These are phyloP conservation scores for Colletotrichum sp. DNA, from an alignment of 2,329 filamentous ascomycete genomes.

Conservation along the genomic window DNA sequence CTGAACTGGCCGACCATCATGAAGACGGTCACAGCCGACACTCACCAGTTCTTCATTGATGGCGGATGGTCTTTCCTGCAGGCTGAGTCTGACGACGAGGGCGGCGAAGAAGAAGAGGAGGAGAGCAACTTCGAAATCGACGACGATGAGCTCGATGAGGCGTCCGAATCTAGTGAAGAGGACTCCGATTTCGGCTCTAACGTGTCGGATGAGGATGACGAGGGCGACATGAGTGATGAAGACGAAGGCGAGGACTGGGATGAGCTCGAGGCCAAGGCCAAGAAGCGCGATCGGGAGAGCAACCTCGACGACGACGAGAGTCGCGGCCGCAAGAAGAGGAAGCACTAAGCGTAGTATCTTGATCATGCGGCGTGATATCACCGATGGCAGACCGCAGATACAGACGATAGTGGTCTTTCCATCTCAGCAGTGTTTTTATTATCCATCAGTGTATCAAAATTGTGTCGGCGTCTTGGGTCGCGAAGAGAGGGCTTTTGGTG, in stretches of 20 bases:
- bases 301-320: constrained; percentile 81
- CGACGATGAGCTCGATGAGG: constrained; percentile 85
- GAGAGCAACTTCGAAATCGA: constrained; percentile 92
- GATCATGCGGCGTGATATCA: neutral
- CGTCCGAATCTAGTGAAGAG: constrained; percentile 76
- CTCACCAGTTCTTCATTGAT: constrained; percentile 93
- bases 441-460: constrained; percentile 19
- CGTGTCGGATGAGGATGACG: constrained; percentile 81
- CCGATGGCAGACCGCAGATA: neutral
- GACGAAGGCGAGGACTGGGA: constrained; percentile 93
- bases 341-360: constrained; percentile 33
- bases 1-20: constrained; percentile 99
- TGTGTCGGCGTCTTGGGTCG: constrained; percentile 17
- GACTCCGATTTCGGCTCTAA: constrained; percentile 95
- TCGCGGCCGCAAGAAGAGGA: constrained; percentile 72
- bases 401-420: neutral
- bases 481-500: neutral
- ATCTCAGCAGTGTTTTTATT: constrained; percentile 6
- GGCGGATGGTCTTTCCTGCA: constrained; percentile 95
- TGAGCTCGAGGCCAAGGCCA: constrained; percentile 89
- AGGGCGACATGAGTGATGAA: constrained; percentile 73
- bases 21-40: constrained; percentile 96
- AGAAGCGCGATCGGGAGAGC: constrained; percentile 76
- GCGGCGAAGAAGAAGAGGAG: constrained; percentile 76
- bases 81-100: constrained; percentile 87